Base-by-base conservation (phyloP, 1,284 basidiomycete species). In the Leccinum fuscescens region DNA sequence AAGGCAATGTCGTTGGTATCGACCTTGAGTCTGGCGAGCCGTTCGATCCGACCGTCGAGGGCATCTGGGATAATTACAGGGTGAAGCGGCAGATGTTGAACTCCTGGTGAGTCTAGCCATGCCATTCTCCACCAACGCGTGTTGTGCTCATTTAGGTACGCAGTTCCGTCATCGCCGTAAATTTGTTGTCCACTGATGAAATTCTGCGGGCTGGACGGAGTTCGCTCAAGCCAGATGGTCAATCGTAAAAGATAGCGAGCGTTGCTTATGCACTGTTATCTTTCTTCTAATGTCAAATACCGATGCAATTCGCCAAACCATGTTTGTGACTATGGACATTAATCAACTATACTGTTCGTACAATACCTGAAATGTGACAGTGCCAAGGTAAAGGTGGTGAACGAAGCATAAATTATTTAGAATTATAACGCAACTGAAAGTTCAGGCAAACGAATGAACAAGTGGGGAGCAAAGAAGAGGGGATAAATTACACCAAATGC, bases 1-100 rank as follows among this genome's bases (percentile, higher is more conserved):
- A 97, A 65, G 95, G 94, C 29, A 93, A 93, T 65, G 79, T 86
- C 44, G 95, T 97, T 63, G 97, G 97, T 27, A 77, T 99, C 64
- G 93, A 99, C 76, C 81, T 99, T 48, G 82, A 94, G 73, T 93
- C 94, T 31, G 97, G 97, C 60, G 95, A 98, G 75, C 95, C 96
- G 3, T 93, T 97, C 73, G 96, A 99, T 73, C 96, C 97, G 6
- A 91, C 93, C 14, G 89, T 93, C 4, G 90, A 94, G 72, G 97
- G 97, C 44, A 89, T 99, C 17, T 99, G 96, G 96, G 97, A 99
- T 77, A 99, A 99, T 78, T 99, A 98, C 76, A 83, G 97, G 62
- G 97, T 99, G 63, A 99, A 99, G 81, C 83, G 96, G 64, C 97
- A 99, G 73, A 97, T 99, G 94, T 79, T 99, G 60, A 96, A 99